Base-by-base conservation (phyloP, 305 asterid genomes). In the Solanum hybrid region DNA sequence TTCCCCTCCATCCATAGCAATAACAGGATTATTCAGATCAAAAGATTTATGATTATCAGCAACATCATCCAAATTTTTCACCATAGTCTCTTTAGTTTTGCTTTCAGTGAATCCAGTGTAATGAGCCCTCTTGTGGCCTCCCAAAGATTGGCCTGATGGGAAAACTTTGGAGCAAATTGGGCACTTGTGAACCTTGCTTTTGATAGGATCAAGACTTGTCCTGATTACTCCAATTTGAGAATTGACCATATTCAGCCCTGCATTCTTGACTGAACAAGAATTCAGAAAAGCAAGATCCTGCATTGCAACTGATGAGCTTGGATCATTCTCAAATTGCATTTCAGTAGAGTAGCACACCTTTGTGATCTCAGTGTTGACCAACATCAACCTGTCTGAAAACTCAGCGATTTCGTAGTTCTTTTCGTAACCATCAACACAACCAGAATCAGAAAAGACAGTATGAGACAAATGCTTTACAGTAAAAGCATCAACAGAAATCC, bases 81-180 rank as follows among this genome's bases (percentile, higher is more conserved):
- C 89, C 82, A 73, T 5, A 32, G 73, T 73, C 90, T 92, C 94
- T 35, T 66, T 89, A 29, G 36, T 88, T 90, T 79, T 94, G 92
- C 78, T 86, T 10, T 91, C 96, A 16, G 56, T 85, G 35, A 13
- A 42, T 27, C 90, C 94, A 78, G 56, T 88, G 91, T 92, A 95
- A 79, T 95, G 98, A 87, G 96, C 97, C 91, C 98, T 95, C 93
- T 92, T 95, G 93, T 96, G 99, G 6, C 98, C 99, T 26, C 98
- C 98, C 90, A 95, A 89, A 81, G 98, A 97, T 85, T 95, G 98
- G 12, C 98, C 98, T 3, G 97, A 93, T 6, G 95, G 14, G 78
- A 96, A 97, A 29, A 93, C 93, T 93, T 93, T 96, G 86, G 93
- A 94, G 91, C 98, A 96, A 20, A 91, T 81, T 4, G 92, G 92